Conservation (phyloP, 2,329 filamentous ascomycete species). For the Penicillium freii region DNA sequence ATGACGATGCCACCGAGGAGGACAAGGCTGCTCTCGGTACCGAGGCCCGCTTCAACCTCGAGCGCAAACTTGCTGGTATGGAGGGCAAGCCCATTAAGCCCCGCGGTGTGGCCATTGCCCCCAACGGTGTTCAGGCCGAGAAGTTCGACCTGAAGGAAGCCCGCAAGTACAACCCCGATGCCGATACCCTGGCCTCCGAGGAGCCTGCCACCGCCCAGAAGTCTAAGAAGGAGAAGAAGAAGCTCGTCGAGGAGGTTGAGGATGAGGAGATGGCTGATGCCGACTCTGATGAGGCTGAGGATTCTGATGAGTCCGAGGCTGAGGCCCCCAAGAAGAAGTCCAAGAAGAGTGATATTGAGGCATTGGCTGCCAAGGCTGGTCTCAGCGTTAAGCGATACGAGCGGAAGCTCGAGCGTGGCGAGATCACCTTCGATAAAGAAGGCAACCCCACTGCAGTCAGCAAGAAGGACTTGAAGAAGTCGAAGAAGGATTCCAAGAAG, state of each 20-base stretch:
- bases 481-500: conserved; percentile 62
- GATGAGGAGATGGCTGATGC: conserved; percentile 48
- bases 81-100: conserved; percentile 88
- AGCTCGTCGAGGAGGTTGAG: conserved; percentile 47
- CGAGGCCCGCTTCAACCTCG: conserved; percentile 49
- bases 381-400: conserved; percentile 74
- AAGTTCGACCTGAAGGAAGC: conserved; percentile 86
- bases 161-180: conserved; percentile 90
- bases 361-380: conserved; percentile 64
- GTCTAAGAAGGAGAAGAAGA: conserved; percentile 43
- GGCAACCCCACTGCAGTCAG: conserved; percentile 66
- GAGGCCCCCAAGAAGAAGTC: conserved; percentile 33
- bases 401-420: conserved; percentile 72
- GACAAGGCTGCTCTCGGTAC: conserved; percentile 81
- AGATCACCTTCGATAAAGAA: conserved; percentile 65
- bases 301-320: conserved; percentile 32
- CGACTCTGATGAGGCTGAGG: conserved; percentile 36
- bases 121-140: conserved; percentile 66
- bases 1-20: conserved; percentile 78
- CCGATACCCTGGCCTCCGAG: conserved; percentile 75
- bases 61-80: conserved; percentile 55
- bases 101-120: conserved; percentile 71
- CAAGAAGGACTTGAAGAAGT: conserved; percentile 76
- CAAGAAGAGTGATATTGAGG: conserved; percentile 52
- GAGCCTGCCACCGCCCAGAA: conserved; percentile 49